Base-by-base conservation (phyloP, 352 stramenopile genomes). In the Thalassiosira hispida region DNA sequence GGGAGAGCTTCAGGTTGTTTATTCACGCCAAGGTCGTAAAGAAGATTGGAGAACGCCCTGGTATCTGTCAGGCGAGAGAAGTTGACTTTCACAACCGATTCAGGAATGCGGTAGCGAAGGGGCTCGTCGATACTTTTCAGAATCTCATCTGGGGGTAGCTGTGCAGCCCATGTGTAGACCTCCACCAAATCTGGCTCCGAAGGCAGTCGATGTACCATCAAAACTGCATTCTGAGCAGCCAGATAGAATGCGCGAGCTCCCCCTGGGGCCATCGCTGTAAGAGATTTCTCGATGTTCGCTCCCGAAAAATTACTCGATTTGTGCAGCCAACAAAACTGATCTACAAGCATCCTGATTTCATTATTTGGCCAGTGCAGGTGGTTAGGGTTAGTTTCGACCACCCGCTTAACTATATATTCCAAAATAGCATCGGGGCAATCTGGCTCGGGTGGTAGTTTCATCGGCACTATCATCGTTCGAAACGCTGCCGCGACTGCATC, bases 111-210 rank as follows among this genome's bases (percentile, higher is more conserved):
- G 16, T 47, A 27, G 4, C 55, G 55, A 25, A 63, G 55, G 6
- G 55, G 29, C 55, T 44, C n/a, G 3, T 44, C 25, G 12, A 12
- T 25, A 31, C 5, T 29, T 56, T 29, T 29, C 11, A 63, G 27
- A 12, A 63, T 25, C 55, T 63, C 55, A 44, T 40, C 35, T 44
- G 55, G 29, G 3, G 55, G 55, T 23, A 63, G 6, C 25, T 63
- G 55, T 27, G 55, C 55, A 22, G 55, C 55, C 55, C 55, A 63
- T 23, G 55, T n/a, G 25, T 63, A 63, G 20, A 63, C 35, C n/a
- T 44, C 55, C 2, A 63, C 55, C 16, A 47, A 11, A 40, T 63
- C 16, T 31, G 47, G 47, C 16, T 56, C 47, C 3, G 1, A 27
- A 31, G 47, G 14, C 55, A 63, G 12, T 27, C 55, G 29, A 27